Conservation (phyloP, 2,329 filamentous ascomycete genomes). For the Thielaviopsis euricoi region DNA sequence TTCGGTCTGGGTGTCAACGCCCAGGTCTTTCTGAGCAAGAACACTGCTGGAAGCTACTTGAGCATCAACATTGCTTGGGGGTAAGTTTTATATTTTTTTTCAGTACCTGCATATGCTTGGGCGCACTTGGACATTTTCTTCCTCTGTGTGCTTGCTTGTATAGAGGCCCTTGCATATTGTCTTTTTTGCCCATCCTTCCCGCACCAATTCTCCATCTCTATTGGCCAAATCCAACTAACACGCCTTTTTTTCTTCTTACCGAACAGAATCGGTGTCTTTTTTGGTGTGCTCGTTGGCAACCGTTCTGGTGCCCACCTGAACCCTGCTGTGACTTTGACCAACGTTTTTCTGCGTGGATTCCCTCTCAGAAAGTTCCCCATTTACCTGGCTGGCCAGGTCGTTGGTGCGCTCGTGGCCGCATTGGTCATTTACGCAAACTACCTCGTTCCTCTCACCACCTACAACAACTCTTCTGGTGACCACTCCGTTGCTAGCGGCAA, state of each 20-base stretch:
- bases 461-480: conserved; percentile 42
- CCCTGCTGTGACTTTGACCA: conserved; percentile 53
- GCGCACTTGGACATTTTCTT: too few species aligned
- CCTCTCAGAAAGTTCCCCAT: conserved; percentile 54
- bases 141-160: not conserved
- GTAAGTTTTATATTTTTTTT: conserved; percentile 18
- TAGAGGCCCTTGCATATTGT: not conserved
- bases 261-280: conserved; percentile 46
- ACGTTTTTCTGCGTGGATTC: conserved; percentile 50
- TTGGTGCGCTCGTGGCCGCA: conserved; percentile 49
- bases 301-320: conserved; percentile 54
- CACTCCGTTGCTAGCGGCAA: conserved; percentile 43
- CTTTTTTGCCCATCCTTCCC: not conserved
- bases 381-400: conserved; percentile 47
- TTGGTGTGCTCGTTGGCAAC: conserved; percentile 49
- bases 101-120: not conserved
- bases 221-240: conserved; percentile 1
- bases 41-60: conserved; percentile 30
- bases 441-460: conserved; percentile 44
- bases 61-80: conserved; percentile 34
- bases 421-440: conserved; percentile 47
- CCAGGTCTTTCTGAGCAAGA: conserved; percentile 44
- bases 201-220: not conserved
- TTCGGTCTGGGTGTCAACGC: conserved; percentile 57
- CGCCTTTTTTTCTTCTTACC: not conserved